Base-by-base conservation (phyloP, 108 stramenopile species). In the Skeletonema grethae region DNA sequence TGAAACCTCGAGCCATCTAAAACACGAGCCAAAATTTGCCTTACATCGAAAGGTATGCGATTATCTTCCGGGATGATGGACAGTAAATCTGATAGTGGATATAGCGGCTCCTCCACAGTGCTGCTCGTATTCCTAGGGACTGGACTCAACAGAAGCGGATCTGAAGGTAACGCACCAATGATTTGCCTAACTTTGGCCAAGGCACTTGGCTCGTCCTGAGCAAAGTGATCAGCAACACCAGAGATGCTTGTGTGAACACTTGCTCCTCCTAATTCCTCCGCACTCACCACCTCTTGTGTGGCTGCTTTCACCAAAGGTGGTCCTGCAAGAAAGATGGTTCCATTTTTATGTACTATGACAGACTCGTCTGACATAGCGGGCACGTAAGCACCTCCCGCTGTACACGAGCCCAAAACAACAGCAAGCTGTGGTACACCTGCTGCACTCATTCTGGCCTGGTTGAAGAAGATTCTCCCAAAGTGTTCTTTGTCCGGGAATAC, bases 271-370 rank as follows among this genome's bases (percentile, higher is more conserved):
- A 99, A 76, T 29, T 97, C 97, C 72, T 99, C 97, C n/a, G 97
- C 95, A 22, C 93, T 72, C 11, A 99, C 97, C 29, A 93, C 85
- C 75, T 99, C 97, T 24, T 98, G 97, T 8, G 97, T 99, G 4
- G 99, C 99, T 0, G 97, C 97, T 65, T 95, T 95, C 12, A 99
- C 99, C 39, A 99, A 82, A n/a, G 99, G 99, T 25, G 99, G 99
- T n/a, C 99, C 99, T 36, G 96, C 99, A 39, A 99, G 75, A 82
- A 99, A 99, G 46, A 99, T 97, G 31, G 99, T 99, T 1, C 97
- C 99, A 66, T 96, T 97, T 24, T 97, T 97, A 50, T 89, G 75
- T 2, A 99, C 99, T 61, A 99, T 99, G 22, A 99, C 84, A 48
- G 85, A 94, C 71, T 99, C 98, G 69, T 99, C 99, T 59, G 85